Evolutionary conservation across 257 asterid species (phyloP), one percentile per base, ranked within the genome.

Genomic region (Ballota nigra): DNA sequence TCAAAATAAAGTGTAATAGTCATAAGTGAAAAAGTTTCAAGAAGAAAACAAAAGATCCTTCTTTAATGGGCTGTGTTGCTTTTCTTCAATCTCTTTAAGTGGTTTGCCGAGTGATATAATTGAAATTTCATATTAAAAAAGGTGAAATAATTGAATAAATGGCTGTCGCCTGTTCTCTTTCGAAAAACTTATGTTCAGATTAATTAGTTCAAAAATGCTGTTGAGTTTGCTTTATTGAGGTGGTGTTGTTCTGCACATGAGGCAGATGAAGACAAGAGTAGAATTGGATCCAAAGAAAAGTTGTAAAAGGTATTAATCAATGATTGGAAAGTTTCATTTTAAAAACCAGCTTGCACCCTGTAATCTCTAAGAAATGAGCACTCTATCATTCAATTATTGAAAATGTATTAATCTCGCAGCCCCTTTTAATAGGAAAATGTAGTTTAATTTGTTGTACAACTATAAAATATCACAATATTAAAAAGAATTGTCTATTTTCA

Each of bases 211-310:
- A 72, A 63, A 29, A 40, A 13, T 41, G 52, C 34, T 69, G 38
- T 75, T 23, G 34, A 45, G 31, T 19, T 20, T 53, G 66, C 62
- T 75, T 73, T 61, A 16, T 31, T 71, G 2, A 4, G 55, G 4
- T 5, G 9, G 15, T 66, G 34, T 59, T 74, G 71, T 60, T 43
- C 8, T 16, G 0, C 52, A 31, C 55, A n/a, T n/a, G n/a, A 61
- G 68, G 28, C 72, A 68, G 74, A 77, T 71, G 58, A 81, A 71
- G 81, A 83, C 90, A 83, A 74, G 80, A 71, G 60, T 61, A 53
- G 47, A 73, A 73, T 80, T 80, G 77, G 83, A 85, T 74, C 84
- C 78, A 75, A 81, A 70, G 36, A 73, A 41, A 22, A 66, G 28
- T 56, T 33, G 55, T 61, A 67, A 70, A 56, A 71, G 45, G 18